Conservation (phyloP, 1,139 yeast genomes). For the Yamadazyma oceani region DNA sequence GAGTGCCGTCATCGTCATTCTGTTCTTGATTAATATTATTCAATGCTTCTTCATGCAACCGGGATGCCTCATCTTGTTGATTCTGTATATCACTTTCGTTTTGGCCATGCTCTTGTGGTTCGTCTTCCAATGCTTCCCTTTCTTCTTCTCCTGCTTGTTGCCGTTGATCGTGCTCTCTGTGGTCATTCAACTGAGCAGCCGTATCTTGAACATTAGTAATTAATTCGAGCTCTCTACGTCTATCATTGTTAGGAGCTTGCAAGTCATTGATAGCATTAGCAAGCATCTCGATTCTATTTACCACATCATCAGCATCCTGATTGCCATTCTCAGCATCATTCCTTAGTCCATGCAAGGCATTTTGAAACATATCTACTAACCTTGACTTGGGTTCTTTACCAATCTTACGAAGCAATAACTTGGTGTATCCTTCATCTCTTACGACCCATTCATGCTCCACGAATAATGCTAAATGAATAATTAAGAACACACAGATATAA, state of each 20-base stretch:
- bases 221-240: slow-evolving; percentile 8
- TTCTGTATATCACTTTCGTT: neutral
- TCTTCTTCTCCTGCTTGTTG: slow-evolving; percentile 8
- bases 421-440: slow-evolving; percentile 64
- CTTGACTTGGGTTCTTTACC: slow-evolving; percentile 56
- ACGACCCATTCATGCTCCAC: slow-evolving; percentile 73
- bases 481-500: slow-evolving; percentile 37
- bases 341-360: slow-evolving; percentile 29
- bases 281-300: slow-evolving; percentile 28
- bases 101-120: neutral
- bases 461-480: slow-evolving; percentile 49
- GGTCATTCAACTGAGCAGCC: slow-evolving; percentile 7
- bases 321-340: slow-evolving; percentile 25
- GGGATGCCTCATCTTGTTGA: too few species aligned
- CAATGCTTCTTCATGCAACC: too few species aligned
- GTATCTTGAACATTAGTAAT: slow-evolving; percentile 12
- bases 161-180: slow-evolving; percentile 5
- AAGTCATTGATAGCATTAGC: slow-evolving; percentile 34
- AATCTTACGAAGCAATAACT: slow-evolving; percentile 52
- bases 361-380: slow-evolving; percentile 38
- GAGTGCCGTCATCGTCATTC: neutral
- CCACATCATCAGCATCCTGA: slow-evolving; percentile 23
- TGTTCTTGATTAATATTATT: too few species aligned
- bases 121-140: slow-evolving; percentile 7
- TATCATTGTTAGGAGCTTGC: slow-evolving; percentile 20